These are phyloP conservation scores for Buxus sempervirens DNA, from an alignment of 164 flowering plant species.

Conservation along the genomic window DNA sequence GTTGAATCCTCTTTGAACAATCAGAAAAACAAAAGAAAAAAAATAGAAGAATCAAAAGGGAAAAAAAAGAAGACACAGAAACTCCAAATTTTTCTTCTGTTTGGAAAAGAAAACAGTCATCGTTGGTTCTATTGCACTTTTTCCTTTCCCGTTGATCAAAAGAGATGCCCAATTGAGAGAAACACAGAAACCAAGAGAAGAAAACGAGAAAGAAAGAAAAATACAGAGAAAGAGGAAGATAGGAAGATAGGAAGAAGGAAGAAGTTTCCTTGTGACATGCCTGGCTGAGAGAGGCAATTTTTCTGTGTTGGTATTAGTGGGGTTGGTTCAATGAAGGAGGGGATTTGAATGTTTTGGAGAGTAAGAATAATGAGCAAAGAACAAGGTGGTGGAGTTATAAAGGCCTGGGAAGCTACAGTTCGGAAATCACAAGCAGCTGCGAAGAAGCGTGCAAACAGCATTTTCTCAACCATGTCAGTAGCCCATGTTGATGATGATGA, in stretches of 20 bases:
- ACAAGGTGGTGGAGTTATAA: slow-evolving; percentile 25
- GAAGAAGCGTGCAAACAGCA: slow-evolving; percentile 34
- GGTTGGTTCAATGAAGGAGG: slow-evolving; percentile 4
- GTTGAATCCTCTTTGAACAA: slow-evolving; percentile 7
- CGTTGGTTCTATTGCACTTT: slow-evolving; percentile 18
- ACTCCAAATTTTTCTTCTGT: not conserved
- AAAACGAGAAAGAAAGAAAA: not conserved
- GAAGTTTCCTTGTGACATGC: too few relatives aligned
- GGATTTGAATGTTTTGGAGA: slow-evolving; percentile 4
- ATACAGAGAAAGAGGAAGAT: not conserved
- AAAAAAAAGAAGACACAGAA: not conserved
- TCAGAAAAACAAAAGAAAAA: slow-evolving; percentile 8
- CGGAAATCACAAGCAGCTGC: slow-evolving; percentile 37
- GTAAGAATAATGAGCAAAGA: slow-evolving; percentile 36
- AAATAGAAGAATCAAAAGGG: slow-evolving; percentile 2
- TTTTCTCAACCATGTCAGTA: slow-evolving; percentile 60
- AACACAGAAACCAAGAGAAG: too few relatives aligned
- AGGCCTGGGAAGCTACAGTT: slow-evolving; percentile 44
- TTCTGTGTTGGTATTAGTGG: slow-evolving; percentile 1
- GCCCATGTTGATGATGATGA: slow-evolving; percentile 69
- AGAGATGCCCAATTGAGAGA: slow-evolving; percentile 7
- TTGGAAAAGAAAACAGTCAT: slow-evolving; percentile 13
- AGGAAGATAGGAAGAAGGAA: not conserved
- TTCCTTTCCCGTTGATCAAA: slow-evolving; percentile 27
- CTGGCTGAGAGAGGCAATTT: too few relatives aligned